A percentile compares a stretch with the other conserved stretches of the same genome.
Evolutionary conservation across 768 basidiomycete species (phyloP).

Genomic region (Podaxis sp.): DNA sequence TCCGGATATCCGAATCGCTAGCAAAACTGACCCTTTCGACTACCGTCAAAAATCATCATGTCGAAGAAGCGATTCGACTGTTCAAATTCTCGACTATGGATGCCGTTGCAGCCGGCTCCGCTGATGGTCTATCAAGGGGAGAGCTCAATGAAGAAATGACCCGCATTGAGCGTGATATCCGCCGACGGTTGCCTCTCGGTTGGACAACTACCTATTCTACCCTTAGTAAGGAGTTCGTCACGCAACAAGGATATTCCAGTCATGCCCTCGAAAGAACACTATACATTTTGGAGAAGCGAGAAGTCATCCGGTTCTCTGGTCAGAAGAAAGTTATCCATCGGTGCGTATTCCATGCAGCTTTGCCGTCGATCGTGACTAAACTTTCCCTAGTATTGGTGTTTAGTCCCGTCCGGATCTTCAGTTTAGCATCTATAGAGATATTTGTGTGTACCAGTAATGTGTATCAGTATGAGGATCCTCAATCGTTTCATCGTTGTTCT

Average conservation of each 20-base stretch:
- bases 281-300: conserved; percentile 92
- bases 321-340: conserved; percentile 39
- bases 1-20: conserved; percentile 96
- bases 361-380: neutral
- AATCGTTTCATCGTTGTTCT: neutral
- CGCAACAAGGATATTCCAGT: conserved; percentile 85
- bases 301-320: conserved; percentile 88
- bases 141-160: conserved; percentile 94
- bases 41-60: conserved; percentile 87
- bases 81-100: conserved; percentile 99
- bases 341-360: neutral
- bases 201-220: conserved; percentile 98
- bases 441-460: conserved; percentile 13
- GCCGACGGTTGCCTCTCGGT: conserved; percentile 83
- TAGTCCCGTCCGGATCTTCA: neutral
- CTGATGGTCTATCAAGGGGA: conserved; percentile 88
- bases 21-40: conserved; percentile 92
- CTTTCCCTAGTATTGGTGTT: conserved; percentile 13
- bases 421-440: neutral
- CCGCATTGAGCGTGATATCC: conserved; percentile 84
- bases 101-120: conserved; percentile 91
- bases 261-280: conserved; percentile 91
- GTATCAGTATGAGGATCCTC: conserved; percentile 1
- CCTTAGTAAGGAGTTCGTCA: conserved; percentile 90
- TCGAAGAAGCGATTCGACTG: conserved; percentile 95